Percentiles rank a stretch among this genome's conserved stretches.
Conservation (phyloP, 768 basidiomycete species). For the Melanogaster broomeanus region DNA sequence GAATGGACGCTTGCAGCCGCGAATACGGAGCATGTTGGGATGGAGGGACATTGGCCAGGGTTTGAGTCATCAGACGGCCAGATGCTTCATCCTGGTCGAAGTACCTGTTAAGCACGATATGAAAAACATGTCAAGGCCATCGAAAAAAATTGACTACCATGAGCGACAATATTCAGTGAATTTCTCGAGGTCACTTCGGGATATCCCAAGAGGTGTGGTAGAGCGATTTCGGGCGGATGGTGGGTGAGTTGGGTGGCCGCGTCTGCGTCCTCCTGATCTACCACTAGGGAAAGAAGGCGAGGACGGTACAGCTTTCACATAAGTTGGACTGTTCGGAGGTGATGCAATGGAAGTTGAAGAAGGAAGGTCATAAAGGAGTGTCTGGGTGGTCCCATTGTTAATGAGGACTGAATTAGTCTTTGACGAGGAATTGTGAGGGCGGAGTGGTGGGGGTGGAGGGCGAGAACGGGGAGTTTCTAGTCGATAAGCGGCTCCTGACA, state of each 20-base stretch:
- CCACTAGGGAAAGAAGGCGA: constrained; percentile 54
- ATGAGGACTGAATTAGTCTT: constrained; percentile 45
- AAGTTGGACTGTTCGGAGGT: constrained; percentile 56
- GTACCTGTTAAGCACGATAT: constrained; percentile 55
- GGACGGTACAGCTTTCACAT: constrained; percentile 46
- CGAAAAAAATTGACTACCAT: constrained; percentile 51
- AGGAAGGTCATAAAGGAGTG: constrained; percentile 78
- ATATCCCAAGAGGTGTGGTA: constrained; percentile 65
- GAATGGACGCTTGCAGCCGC: constrained; percentile 82
- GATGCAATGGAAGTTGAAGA: constrained; percentile 51
- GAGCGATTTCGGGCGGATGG: constrained; percentile 64
- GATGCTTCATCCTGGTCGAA: constrained; percentile 80
- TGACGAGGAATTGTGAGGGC: constrained; percentile 50
- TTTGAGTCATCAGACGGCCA: constrained; percentile 80
- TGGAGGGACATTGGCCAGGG: constrained; percentile 74
- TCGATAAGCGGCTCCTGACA: constrained; percentile 65
- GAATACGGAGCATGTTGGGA: constrained; percentile 88
- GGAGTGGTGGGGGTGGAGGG: constrained; percentile 58
- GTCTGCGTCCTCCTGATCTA: constrained; percentile 51
- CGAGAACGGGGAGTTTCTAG: constrained; percentile 65
- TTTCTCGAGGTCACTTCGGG: constrained; percentile 69
- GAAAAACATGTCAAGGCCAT: constrained; percentile 5
- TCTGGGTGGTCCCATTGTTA: constrained; percentile 49
- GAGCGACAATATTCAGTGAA: constrained; percentile 78
- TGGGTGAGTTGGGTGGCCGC: constrained; percentile 55